phyloP scores from a whole-genome alignment of 2,329 filamentous ascomycete genomes.

The Rhinocladiella mackenziei region DNA sequence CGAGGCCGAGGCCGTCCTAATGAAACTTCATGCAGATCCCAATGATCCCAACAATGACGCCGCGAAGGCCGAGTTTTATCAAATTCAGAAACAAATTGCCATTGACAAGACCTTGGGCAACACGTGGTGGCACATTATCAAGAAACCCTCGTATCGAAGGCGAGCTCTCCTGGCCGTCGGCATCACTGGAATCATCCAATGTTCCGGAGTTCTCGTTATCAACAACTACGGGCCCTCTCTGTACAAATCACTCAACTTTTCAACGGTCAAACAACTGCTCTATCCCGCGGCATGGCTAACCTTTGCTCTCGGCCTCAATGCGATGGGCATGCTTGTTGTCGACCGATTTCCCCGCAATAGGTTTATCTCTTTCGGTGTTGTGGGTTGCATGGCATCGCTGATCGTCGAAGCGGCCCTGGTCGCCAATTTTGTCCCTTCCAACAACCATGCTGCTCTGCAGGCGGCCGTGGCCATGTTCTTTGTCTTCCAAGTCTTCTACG shows the following conservation, averaged over 20 bases:
- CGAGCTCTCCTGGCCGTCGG: conserved; percentile 20
- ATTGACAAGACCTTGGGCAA: conserved; percentile 23
- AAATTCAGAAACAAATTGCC: conserved; percentile 27
- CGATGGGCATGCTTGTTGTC: conserved; percentile 18
- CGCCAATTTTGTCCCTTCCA: conserved; percentile 36
- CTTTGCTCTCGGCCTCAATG: conserved; percentile 25
- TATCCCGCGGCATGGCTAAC: conserved; percentile 24
- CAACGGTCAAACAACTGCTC: conserved; percentile 31
- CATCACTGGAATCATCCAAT: conserved; percentile 28
- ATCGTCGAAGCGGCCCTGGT: conserved; percentile 40
- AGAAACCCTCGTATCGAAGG: conserved; percentile 24
- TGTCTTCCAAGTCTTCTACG: conserved; percentile 41
- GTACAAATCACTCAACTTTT: conserved; percentile 45
- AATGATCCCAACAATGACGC: conserved; percentile 14
- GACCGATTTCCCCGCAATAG: conserved; percentile 24
- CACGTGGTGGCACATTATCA: conserved; percentile 22
- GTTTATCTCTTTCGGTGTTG: conserved; percentile 34
- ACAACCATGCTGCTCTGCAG: conserved; percentile 33
- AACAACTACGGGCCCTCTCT: conserved; percentile 45
- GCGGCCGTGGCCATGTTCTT: conserved; percentile 42
- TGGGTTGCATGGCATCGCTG: conserved; percentile 40
- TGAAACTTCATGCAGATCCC: conserved; percentile 19
- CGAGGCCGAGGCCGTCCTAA: conserved; percentile 23
- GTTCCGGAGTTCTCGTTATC: conserved; percentile 39
- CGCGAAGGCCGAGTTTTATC: conserved; percentile 24